Evolutionary conservation across 2,329 filamentous ascomycete species (phyloP), one percentile per base, ranked within the genome.

Genomic region (Alternaria postmessia): DNA sequence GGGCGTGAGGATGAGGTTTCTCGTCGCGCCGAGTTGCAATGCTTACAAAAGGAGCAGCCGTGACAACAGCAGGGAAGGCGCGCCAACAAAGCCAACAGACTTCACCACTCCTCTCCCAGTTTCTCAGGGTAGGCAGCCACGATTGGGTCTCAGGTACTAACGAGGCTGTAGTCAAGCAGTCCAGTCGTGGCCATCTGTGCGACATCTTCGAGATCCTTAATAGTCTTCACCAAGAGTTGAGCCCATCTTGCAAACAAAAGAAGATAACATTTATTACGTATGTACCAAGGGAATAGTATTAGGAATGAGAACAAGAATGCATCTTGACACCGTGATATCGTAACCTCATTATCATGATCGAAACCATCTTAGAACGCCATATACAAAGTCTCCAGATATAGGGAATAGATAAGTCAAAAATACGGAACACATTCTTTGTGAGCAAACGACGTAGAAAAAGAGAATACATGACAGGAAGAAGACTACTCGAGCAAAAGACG

Each of bases 401-500:
- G 20, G n/a, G 11, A 38, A 38, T 14, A 26, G 8, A 38, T 24
- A 20, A 32, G 22, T 9, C 38, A 28, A 53, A 26, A 43, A 43
- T n/a, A 26, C 28, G 20, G 6, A 38, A 24, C 39, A 24, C 39
- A 24, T 7, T 42, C 12, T 42, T 24, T 6, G 6, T 8, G 11
- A 49, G 3, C 14, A 11, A 49, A 48, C 6, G 14, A 42, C 8
- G 12, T 7, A 7, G 20, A 8, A 16, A 46, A 46, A 12, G 18
- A 32, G 16, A 57, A 36, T 14, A 28, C 34, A 16, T 42, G 41
- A 51, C 30, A 34, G 38, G 34, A 51, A 43, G 36, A 43, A 46
- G 51, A 42, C 7, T 9, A 57, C 20, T 3, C 38, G 57, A 44
- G 43, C 46, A 55, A 39, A 26, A 51, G 64, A 51, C 18, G 56